Percentiles rank a stretch among this genome's conserved stretches.
These are phyloP conservation scores for Ophiostoma sp. DNA, from an alignment of 2,329 filamentous ascomycete genomes.

Conservation along the genomic window DNA sequence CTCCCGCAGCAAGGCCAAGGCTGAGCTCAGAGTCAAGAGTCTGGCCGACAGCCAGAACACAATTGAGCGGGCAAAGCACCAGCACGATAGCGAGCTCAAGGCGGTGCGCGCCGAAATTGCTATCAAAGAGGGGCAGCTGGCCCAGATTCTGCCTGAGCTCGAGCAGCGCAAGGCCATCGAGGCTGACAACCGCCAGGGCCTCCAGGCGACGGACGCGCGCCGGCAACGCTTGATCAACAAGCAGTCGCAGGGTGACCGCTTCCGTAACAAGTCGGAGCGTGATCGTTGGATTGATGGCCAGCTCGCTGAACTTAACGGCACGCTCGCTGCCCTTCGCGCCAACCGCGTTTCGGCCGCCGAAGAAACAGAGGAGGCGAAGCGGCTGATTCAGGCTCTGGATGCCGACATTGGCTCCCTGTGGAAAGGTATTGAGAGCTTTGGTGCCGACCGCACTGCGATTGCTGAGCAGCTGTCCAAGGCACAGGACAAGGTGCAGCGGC, in stretches of 20 bases:
- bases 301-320: slow-evolving; percentile 71
- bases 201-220: slow-evolving; percentile 70
- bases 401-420: slow-evolving; percentile 67
- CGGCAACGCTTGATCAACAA: slow-evolving; percentile 82
- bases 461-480: slow-evolving; percentile 70
- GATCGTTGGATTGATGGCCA: slow-evolving; percentile 77
- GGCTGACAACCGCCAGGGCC: slow-evolving; percentile 60
- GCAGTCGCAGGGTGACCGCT: slow-evolving; percentile 81
- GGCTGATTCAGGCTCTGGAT: slow-evolving; percentile 51
- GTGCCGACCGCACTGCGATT: slow-evolving; percentile 65
- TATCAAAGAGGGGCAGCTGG: slow-evolving; percentile 69
- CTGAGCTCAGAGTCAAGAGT: slow-evolving; percentile 77
- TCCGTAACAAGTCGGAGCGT: slow-evolving; percentile 80
- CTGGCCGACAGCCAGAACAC: slow-evolving; percentile 77
- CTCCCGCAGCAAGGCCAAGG: slow-evolving; percentile 73
- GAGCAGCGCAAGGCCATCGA: slow-evolving; percentile 69
- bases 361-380: slow-evolving; percentile 52
- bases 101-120: slow-evolving; percentile 69
- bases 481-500: slow-evolving; percentile 69
- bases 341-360: slow-evolving; percentile 80
- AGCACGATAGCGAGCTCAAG: slow-evolving; percentile 66
- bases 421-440: slow-evolving; percentile 72
- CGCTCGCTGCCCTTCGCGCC: slow-evolving; percentile 73
- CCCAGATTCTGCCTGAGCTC: slow-evolving; percentile 70
- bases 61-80: slow-evolving; percentile 65